Evolutionary conservation across 148 eudicot species (phyloP).

Genomic region (Rhododendron ovatum): DNA sequence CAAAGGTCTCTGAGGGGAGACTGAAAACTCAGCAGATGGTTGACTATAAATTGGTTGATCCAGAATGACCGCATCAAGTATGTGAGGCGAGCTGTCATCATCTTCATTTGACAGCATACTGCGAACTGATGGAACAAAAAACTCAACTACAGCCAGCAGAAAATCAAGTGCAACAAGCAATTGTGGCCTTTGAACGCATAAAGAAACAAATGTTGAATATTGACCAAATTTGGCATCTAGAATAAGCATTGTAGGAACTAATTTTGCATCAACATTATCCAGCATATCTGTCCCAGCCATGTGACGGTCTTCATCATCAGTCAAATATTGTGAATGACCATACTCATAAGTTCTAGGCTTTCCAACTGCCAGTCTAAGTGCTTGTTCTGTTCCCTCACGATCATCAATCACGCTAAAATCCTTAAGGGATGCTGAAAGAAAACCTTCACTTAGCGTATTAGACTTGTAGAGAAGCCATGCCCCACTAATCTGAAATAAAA

Average conservation of each 20-base stretch:
- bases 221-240: slow-evolving; percentile 72
- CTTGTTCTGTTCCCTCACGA: slow-evolving; percentile 88
- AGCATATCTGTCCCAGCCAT: slow-evolving; percentile 22
- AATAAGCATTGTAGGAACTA: slow-evolving; percentile 80
- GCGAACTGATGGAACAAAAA: slow-evolving; percentile 82
- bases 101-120: slow-evolving; percentile 63
- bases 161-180: slow-evolving; percentile 97
- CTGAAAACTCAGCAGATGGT: slow-evolving; percentile 49
- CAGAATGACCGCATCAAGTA: slow-evolving; percentile 64
- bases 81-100: slow-evolving; percentile 39
- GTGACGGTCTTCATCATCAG: slow-evolving; percentile 32
- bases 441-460: slow-evolving; percentile 61
- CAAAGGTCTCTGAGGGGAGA: slow-evolving; percentile 81
- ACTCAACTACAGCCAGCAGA: slow-evolving; percentile 78
- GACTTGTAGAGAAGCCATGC: slow-evolving; percentile 89
- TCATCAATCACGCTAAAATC: slow-evolving; percentile 84
- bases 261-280: slow-evolving; percentile 20
- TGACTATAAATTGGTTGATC: slow-evolving; percentile 55
- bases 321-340: slow-evolving; percentile 29
- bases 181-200: slow-evolving; percentile 90
- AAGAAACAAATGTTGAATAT: slow-evolving; percentile 50
- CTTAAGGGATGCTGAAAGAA: slow-evolving; percentile 76
- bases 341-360: slow-evolving; percentile 50
- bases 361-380: slow-evolving; percentile 81
- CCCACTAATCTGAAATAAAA: slow-evolving; percentile 55